Evolutionary conservation across 1,284 basidiomycete species (phyloP).

Genomic region (Vanrija pseudolonga): DNA sequence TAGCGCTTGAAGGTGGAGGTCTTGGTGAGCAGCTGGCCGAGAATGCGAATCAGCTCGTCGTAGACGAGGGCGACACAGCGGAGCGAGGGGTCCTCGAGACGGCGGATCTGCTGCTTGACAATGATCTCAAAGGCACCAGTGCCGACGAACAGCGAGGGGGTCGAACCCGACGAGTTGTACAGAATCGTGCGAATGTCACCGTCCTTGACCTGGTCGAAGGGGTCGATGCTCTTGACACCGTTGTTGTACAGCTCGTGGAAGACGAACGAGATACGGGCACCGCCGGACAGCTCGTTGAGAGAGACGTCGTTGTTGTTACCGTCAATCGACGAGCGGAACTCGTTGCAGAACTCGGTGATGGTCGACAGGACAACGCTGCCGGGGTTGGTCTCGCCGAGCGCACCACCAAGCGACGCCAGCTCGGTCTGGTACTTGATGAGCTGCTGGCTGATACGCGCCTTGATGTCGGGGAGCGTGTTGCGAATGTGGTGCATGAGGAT

Average conservation of each 20-base stretch:
- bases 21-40: slow-evolving; percentile 82
- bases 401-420: slow-evolving; percentile 77
- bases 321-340: slow-evolving; percentile 94
- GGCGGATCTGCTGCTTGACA: slow-evolving; percentile 96
- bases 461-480: slow-evolving; percentile 94
- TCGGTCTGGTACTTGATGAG: slow-evolving; percentile 83
- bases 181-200: slow-evolving; percentile 92
- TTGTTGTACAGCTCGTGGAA: slow-evolving; percentile 98
- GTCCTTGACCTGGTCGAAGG: slow-evolving; percentile 97
- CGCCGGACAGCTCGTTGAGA: slow-evolving; percentile 91
- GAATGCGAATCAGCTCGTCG: slow-evolving; percentile 92
- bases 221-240: slow-evolving; percentile 91
- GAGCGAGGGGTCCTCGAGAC: slow-evolving; percentile 86
- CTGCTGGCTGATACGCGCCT: slow-evolving; percentile 82
- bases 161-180: slow-evolving; percentile 97
- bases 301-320: slow-evolving; percentile 94
- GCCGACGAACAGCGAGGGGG: slow-evolving; percentile 91
- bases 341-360: slow-evolving; percentile 95
- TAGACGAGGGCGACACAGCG: slow-evolving; percentile 94
- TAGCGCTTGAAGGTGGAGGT: slow-evolving; percentile 92
- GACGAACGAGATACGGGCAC: slow-evolving; percentile 95
- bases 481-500: slow-evolving; percentile 99
- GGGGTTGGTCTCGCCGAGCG: slow-evolving; percentile 77
- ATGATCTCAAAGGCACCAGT: slow-evolving; percentile 96
- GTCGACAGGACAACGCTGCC: slow-evolving; percentile 86